Evolutionary conservation across 2,329 filamentous ascomycete genomes (phyloP).

Genomic region (Zymoseptoria passerinii): DNA sequence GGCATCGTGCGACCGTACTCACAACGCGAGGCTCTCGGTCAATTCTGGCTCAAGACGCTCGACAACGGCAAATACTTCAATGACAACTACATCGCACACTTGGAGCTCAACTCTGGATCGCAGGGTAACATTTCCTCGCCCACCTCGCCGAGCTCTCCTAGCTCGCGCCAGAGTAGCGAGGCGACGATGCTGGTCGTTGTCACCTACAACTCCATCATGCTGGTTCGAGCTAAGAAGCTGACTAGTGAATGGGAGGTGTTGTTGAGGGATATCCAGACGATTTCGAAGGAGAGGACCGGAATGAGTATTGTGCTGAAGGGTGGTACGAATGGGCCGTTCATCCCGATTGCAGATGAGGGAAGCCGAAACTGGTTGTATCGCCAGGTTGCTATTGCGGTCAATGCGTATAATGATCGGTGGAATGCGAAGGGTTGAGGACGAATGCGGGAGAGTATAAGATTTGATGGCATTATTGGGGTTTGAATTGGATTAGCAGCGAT

Average conservation of each 20-base stretch:
- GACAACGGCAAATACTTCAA: conserved; percentile 98
- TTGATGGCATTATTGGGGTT: neutral
- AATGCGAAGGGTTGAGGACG: conserved; percentile 47
- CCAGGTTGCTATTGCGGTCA: conserved; percentile 58
- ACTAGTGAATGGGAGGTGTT: conserved; percentile 93
- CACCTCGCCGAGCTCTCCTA: conserved; percentile 5
- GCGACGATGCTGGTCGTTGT: conserved; percentile 59
- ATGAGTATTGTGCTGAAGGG: conserved; percentile 82
- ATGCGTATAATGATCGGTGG: conserved; percentile 60
- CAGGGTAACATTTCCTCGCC: conserved; percentile 49
- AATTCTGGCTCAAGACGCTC: conserved; percentile 97
- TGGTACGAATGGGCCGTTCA: conserved; percentile 86
- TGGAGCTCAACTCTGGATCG: conserved; percentile 64
- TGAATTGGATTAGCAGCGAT: neutral
- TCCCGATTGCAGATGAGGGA: conserved; percentile 86
- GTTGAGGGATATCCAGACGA: conserved; percentile 92
- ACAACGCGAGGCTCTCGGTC: conserved; percentile 87
- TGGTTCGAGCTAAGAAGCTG: conserved; percentile 78
- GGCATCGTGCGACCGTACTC: conserved; percentile 92
- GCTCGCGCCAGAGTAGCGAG: conserved; percentile 19
- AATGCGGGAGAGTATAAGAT: neutral
- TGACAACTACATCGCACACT: conserved; percentile 92
- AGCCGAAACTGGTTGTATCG: conserved; percentile 58
- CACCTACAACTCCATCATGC: conserved; percentile 64
- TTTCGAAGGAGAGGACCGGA: conserved; percentile 91